Evolutionary conservation across 805 yeast genomes (phyloP).

Genomic region (Lipomyces anomalus): DNA sequence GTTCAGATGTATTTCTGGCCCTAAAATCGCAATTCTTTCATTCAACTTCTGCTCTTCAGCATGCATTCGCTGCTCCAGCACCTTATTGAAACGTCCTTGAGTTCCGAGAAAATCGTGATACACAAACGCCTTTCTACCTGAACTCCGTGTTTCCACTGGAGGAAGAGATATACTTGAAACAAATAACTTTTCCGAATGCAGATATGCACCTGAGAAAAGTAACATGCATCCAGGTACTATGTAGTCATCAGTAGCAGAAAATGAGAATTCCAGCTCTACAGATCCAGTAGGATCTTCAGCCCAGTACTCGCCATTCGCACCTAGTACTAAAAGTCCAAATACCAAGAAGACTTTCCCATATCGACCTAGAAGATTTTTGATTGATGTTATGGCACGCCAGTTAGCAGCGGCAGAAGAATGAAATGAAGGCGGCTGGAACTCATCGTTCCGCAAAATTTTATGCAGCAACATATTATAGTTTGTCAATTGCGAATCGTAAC

Average conservation of each 20-base stretch:
- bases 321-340: conserved; percentile 66
- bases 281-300: conserved; percentile 77
- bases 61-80: conserved; percentile 50
- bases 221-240: conserved; percentile 69
- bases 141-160: conserved; percentile 70
- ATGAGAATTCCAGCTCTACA: conserved; percentile 53
- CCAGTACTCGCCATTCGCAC: conserved; percentile 61
- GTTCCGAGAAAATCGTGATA: conserved; percentile 63
- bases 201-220: conserved; percentile 79
- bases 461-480: conserved; percentile 64
- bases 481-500: conserved; percentile 32
- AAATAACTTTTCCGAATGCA: conserved; percentile 52
- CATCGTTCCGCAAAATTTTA: conserved; percentile 67
- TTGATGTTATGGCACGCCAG: conserved; percentile 49
- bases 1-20: conserved; percentile 68
- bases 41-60: conserved; percentile 51
- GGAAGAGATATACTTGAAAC: conserved; percentile 80
- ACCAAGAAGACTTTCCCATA: conserved; percentile 69
- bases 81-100: conserved; percentile 54
- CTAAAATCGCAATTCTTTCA: conserved; percentile 55
- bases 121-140: conserved; percentile 66
- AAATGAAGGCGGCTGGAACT: conserved; percentile 53
- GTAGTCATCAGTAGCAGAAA: conserved; percentile 47
- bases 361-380: conserved; percentile 82
- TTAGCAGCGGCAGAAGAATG: conserved; percentile 30